Conservation (phyloP, 441 rosid genomes). For the Adansonia grandidieri region DNA sequence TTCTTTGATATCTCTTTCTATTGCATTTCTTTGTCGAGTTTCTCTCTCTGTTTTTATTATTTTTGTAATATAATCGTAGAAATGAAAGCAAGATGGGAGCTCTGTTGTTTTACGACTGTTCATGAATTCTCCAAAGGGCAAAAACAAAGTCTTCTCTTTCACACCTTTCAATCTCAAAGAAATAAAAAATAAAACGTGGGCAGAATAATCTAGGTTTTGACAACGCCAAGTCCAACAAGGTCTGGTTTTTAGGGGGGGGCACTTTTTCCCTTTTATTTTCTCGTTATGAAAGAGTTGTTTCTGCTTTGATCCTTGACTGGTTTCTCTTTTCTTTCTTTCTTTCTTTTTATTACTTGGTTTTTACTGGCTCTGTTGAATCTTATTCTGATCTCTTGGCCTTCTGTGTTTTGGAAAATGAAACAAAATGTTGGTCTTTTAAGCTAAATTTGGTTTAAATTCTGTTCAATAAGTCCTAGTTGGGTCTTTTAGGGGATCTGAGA, state of each 20-base stretch:
- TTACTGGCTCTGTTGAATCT: constrained; percentile 27
- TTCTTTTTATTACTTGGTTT: background rate
- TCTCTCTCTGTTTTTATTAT: background rate
- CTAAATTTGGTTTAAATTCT: constrained; percentile 20
- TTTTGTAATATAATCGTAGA: constrained; percentile 2
- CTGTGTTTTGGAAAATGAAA: constrained; percentile 9
- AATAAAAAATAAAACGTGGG: constrained; percentile 31
- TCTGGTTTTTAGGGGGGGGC: constrained; percentile 29
- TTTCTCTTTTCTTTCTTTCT: background rate
- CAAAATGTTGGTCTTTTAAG: constrained; percentile 24
- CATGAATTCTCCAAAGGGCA: constrained; percentile 41
- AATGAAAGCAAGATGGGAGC: constrained; percentile 27
- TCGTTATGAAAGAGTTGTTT: constrained; percentile 17
- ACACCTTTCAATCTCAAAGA: constrained; percentile 59
- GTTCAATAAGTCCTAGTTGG: constrained; percentile 16
- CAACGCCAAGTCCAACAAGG: constrained; percentile 47
- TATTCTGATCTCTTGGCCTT: constrained; percentile 29
- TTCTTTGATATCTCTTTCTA: background rate
- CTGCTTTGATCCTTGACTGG: constrained; percentile 27
- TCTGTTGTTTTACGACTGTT: constrained; percentile 48
- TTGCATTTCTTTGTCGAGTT: constrained; percentile 1
- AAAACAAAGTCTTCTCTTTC: constrained; percentile 67
- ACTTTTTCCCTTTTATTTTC: constrained; percentile 22
- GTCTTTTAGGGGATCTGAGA: constrained; percentile 27
- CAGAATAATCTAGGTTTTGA: constrained; percentile 69